Conservation (phyloP, 108 stramenopile species). For the Conticribra weissflogii region DNA sequence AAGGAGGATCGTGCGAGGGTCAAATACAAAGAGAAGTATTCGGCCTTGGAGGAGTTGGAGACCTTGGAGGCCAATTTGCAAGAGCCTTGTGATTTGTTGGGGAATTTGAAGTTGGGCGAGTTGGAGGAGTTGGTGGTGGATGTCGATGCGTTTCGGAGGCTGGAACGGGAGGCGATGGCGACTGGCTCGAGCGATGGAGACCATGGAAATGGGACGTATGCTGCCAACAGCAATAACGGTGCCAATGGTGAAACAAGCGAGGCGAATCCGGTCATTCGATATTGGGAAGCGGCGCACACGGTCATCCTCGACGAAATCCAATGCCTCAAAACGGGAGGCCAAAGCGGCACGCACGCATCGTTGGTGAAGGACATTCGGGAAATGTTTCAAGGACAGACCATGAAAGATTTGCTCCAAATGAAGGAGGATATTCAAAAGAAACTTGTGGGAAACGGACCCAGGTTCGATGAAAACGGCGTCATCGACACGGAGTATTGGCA, state of each 20-base stretch:
- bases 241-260: too few species aligned
- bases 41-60: constrained; percentile 80
- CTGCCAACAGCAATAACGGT: too few species aligned
- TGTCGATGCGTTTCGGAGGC: constrained; percentile 74
- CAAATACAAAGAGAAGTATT: constrained; percentile 89
- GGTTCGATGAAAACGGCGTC: constrained; percentile 45
- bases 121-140: constrained; percentile 84
- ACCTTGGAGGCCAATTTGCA: constrained; percentile 82
- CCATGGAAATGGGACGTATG: constrained; percentile 16
- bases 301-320: constrained; percentile 79
- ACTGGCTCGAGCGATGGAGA: too few species aligned
- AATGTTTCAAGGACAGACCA: constrained; percentile 82
- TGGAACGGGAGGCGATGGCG: constrained; percentile 79
- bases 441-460: constrained; percentile 40
- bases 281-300: constrained; percentile 79
- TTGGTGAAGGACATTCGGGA: constrained; percentile 81
- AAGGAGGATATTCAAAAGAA: constrained; percentile 78
- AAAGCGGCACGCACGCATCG: constrained; percentile 61
- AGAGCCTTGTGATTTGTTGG: constrained; percentile 72
- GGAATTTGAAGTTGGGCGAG: constrained; percentile 84
- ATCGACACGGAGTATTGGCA: constrained; percentile 89
- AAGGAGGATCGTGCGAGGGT: constrained; percentile 72
- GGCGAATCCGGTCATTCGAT: constrained; percentile 61
- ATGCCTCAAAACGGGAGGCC: constrained; percentile 73
- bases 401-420: constrained; percentile 81